Conservation (phyloP, 768 basidiomycete species). For the Tylopilus sp. region DNA sequence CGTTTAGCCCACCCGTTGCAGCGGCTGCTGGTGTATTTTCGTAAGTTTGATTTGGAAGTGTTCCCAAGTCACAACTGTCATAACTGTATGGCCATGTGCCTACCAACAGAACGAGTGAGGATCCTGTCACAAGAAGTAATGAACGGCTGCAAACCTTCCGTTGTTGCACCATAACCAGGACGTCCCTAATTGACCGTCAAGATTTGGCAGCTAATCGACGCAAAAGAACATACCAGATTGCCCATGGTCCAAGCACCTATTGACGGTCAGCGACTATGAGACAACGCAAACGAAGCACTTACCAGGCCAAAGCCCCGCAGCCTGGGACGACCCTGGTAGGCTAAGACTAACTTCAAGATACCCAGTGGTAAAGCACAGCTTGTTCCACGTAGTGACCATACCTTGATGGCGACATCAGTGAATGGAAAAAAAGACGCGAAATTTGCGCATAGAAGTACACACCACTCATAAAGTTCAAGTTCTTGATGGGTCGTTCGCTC, state of each 20-base stretch:
- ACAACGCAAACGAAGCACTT: slow-evolving; percentile 28
- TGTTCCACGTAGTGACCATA: slow-evolving; percentile 88
- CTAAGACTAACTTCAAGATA: slow-evolving; percentile 84
- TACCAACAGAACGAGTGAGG: slow-evolving; percentile 11
- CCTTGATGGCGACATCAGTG: slow-evolving; percentile 32
- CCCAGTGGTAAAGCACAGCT: slow-evolving; percentile 91
- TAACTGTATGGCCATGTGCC: slow-evolving; percentile 81
- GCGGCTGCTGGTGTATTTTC: slow-evolving; percentile 58
- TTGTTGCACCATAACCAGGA: slow-evolving; percentile 87
- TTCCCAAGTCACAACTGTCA: slow-evolving; percentile 81
- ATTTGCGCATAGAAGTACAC: slow-evolving; percentile 24
- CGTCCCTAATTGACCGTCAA: slow-evolving; percentile 52
- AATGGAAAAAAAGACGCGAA: background rate
- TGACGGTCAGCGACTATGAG: slow-evolving; percentile 2
- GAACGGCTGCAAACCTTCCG: slow-evolving; percentile 50
- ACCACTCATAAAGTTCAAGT: slow-evolving; percentile 84
- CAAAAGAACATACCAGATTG: slow-evolving; percentile 41
- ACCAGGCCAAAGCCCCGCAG: slow-evolving; percentile 87
- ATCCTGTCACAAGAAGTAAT: background rate
- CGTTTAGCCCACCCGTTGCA: slow-evolving; percentile 47
- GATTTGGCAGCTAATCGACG: background rate
- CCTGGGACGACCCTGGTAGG: slow-evolving; percentile 57
- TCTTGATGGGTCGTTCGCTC: slow-evolving; percentile 62
- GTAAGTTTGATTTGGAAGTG: slow-evolving; percentile 76
- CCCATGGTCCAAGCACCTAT: slow-evolving; percentile 75